Evolutionary conservation across 768 basidiomycete genomes (phyloP), one percentile per base, ranked within the genome.

Genomic region (Tricholomella constricta): DNA sequence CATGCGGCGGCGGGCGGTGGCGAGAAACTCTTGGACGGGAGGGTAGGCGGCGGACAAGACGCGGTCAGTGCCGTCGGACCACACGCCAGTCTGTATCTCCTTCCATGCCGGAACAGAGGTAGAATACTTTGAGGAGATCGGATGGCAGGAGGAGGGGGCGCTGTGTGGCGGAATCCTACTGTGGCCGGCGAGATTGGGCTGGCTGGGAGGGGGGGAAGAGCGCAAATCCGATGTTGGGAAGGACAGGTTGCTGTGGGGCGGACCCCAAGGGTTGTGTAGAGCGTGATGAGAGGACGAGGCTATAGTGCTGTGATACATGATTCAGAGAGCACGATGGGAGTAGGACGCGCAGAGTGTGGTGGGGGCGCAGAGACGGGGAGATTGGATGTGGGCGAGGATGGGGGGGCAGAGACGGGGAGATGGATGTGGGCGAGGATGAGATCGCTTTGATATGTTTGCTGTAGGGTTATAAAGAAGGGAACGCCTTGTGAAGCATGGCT

Each of bases 1-100:
- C 64, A 71, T 69, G 65, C 58, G 70, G 57, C 46, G 44, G 51
- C 78, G 71, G 48, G 76, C 74, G 35, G 69, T 68, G 3, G 66
- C 62, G 58, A 86, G 77, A 61, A 81, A 79, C 17, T 67, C 59
- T 45, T 75, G 72, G 4, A 85, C 82, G 25, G 72, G 69, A 15
- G 82, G 80, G 35, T 78, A 72, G 34, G 72, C 74, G 12, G 75
- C 71, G 15, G 80, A 81, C 58, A 79, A 72, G 20, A 78, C 68
- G 26, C 72, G 51, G 47, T 66, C 62, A 34, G 64, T 64, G 10
- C 75, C 74, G 54, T 77, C 69, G 11, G 64, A 63, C 70, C 71
- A 76, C 15, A 79, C 69, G 11, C 77, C 77, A 15, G 61, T 68
- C 43, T 65, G 62, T 53, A 72, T 67, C 61, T 75, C 58, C 12